phyloP scores from a whole-genome alignment of 2,329 filamentous ascomycete species.

The Colletotrichum zoysiae region DNA sequence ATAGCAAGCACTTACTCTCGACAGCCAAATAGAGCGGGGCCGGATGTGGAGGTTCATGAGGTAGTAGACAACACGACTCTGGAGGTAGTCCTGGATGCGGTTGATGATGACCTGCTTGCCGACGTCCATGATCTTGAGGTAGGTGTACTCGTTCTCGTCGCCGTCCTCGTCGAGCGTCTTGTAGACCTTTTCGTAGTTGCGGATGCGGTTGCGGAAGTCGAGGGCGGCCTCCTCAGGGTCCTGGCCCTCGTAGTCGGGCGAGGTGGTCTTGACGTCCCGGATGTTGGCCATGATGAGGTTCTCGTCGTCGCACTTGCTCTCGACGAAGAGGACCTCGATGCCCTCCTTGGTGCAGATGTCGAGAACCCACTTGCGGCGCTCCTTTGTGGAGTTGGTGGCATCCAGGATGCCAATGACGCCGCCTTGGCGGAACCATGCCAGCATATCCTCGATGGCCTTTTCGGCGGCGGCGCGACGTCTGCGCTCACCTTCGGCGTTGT shows the following conservation, averaged over 20 bases:
- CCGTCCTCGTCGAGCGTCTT: slow-evolving; percentile 85
- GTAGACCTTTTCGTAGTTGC: slow-evolving; percentile 98
- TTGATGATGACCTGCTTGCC: slow-evolving; percentile 98
- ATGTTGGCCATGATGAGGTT: slow-evolving; percentile 98
- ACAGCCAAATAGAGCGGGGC: slow-evolving; percentile 95
- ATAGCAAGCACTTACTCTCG: slow-evolving; percentile 72
- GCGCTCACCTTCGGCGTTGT: slow-evolving; percentile 90
- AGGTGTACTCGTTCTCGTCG: slow-evolving; percentile 89
- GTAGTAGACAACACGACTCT: slow-evolving; percentile 97
- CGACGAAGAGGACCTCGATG: slow-evolving; percentile 94
- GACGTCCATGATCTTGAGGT: slow-evolving; percentile 97
- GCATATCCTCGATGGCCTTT: slow-evolving; percentile 93
- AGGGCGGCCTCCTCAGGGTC: slow-evolving; percentile 91
- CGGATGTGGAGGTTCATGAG: slow-evolving; percentile 99
- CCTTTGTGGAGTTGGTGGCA: slow-evolving; percentile 95
- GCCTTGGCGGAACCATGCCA: slow-evolving; percentile 84
- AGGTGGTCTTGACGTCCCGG: slow-evolving; percentile 95
- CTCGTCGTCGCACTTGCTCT: slow-evolving; percentile 97
- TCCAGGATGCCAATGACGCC: slow-evolving; percentile 95
- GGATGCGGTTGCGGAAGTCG: slow-evolving; percentile 94
- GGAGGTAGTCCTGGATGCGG: slow-evolving; percentile 94
- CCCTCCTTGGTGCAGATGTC: slow-evolving; percentile 80
- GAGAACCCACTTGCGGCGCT: slow-evolving; percentile 89
- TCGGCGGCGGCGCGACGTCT: slow-evolving; percentile 90
- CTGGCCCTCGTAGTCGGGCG: slow-evolving; percentile 93